Conservation (phyloP, 2,329 filamentous ascomycete species). For the Colletotrichum scovillei region DNA sequence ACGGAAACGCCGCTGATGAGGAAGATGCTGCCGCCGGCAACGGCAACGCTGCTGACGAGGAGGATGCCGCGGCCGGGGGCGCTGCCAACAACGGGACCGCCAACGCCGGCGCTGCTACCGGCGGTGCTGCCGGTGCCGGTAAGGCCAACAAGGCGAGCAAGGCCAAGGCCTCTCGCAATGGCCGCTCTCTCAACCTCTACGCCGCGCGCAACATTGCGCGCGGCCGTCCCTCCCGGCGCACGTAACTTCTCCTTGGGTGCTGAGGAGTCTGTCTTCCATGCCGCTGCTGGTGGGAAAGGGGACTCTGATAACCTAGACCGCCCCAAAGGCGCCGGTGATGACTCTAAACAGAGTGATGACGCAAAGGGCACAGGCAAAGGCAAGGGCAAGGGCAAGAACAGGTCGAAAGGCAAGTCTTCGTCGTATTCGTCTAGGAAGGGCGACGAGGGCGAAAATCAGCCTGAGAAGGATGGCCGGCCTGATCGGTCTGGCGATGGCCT, state of each 20-base stretch:
- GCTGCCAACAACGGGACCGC: background rate
- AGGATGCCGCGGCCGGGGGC: background rate
- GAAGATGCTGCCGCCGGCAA: background rate
- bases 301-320: background rate
- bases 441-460: background rate
- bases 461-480: background rate
- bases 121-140: background rate
- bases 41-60: background rate
- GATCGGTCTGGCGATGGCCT: background rate
- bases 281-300: background rate
- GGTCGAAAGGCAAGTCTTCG: background rate
- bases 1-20: constrained; percentile 2
- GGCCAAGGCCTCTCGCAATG: background rate
- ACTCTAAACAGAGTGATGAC: background rate
- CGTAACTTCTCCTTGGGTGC: background rate
- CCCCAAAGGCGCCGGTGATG: too few species aligned
- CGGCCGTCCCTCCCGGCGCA: constrained; percentile 4
- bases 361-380: background rate
- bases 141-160: background rate
- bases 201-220: background rate
- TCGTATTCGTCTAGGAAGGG: background rate
- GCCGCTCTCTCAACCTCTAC: constrained; percentile 1
- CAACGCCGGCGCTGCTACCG: background rate
- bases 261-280: background rate
- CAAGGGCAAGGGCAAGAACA: background rate